Evolutionary conservation across 495 filamentous ascomycete genomes (phyloP), one percentile per base, ranked within the genome.

Genomic region (Aspergillus diversus): DNA sequence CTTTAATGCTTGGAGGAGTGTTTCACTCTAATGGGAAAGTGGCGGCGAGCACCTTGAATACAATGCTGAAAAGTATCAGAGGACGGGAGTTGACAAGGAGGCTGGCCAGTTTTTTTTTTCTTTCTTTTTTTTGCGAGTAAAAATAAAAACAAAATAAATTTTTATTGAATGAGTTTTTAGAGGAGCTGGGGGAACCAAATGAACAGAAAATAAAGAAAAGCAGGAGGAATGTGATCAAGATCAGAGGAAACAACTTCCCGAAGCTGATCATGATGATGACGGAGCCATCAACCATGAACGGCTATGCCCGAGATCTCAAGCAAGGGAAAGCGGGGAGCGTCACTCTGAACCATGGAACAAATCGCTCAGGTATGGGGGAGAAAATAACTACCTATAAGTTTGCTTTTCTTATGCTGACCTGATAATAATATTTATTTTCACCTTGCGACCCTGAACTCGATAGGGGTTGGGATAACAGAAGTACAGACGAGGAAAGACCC

Each of bases 281-380:
- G 59, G 65, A 64, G 65, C 65, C 65, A 67, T 58, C 21, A 27
- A 27, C 65, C 61, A 63, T 54, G 52, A 46, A 66, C 67, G 70
- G 70, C 63, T 68, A 53, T 57, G 70, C 67, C 67, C 67, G 70
- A 72, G 70, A 72, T 69, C 70, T 66, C 54, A 54, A 72, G 65
- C 61, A 64, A 66, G 70, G 62, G 63, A 66, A 67, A 63, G 66
- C 64, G 69, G 66, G 64, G 65, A 67, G 66, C 59, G 59, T 68
- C 58, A 60, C 54, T 68, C 52, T 43, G 63, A 62, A 64, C 68
- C 65, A 63, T 67, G 65, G 63, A 61, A 67, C 65, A 66, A 53
- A 53, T 47, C 50, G 34, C 59, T 56, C 65, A 62, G 46, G 65
- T 47, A 67, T 62, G 52, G 55, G 46, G 48, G 32, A 27, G 35